A percentile compares a stretch with the other conserved stretches of the same genome.
These are phyloP conservation scores for Elsinoe australis DNA, from an alignment of 2,329 filamentous ascomycete genomes.

Conservation along the genomic window DNA sequence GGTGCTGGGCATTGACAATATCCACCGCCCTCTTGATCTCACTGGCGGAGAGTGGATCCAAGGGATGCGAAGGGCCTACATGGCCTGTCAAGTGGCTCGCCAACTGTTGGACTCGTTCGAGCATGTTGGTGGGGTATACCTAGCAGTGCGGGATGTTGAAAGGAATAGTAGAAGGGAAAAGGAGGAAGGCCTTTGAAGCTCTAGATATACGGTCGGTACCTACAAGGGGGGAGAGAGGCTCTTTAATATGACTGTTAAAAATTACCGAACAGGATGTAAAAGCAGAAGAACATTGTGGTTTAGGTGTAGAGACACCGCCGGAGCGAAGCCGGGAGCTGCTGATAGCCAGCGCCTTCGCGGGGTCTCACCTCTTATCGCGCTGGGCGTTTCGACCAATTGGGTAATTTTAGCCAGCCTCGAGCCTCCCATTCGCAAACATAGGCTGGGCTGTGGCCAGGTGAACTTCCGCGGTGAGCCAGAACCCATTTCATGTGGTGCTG, in stretches of 20 bases:
- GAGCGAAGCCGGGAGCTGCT: neutral
- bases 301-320: neutral
- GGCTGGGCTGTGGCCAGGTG: too few relatives aligned
- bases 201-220: slow-evolving; percentile 4
- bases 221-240: neutral
- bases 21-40: slow-evolving; percentile 68
- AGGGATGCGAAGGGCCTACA: slow-evolving; percentile 54
- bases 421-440: too few relatives aligned
- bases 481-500: too few relatives aligned
- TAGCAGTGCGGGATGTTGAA: slow-evolving; percentile 17
- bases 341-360: slow-evolving; percentile 7
- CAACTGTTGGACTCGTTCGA: slow-evolving; percentile 57
- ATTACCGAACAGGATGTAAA: slow-evolving; percentile 9
- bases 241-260: neutral
- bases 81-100: slow-evolving; percentile 54
- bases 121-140: slow-evolving; percentile 42
- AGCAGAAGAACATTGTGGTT: neutral
- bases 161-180: neutral
- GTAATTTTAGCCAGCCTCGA: too few relatives aligned
- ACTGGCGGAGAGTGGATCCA: slow-evolving; percentile 64
- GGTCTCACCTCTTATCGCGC: slow-evolving; percentile 10
- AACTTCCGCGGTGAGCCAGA: too few relatives aligned
- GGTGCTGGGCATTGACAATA: slow-evolving; percentile 61
- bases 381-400: neutral
- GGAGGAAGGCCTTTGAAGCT: neutral